Evolutionary conservation across 139 green algal genomes (phyloP), one percentile per base, ranked within the genome.

Genomic region (Raphidocelis subcapitata): DNA sequence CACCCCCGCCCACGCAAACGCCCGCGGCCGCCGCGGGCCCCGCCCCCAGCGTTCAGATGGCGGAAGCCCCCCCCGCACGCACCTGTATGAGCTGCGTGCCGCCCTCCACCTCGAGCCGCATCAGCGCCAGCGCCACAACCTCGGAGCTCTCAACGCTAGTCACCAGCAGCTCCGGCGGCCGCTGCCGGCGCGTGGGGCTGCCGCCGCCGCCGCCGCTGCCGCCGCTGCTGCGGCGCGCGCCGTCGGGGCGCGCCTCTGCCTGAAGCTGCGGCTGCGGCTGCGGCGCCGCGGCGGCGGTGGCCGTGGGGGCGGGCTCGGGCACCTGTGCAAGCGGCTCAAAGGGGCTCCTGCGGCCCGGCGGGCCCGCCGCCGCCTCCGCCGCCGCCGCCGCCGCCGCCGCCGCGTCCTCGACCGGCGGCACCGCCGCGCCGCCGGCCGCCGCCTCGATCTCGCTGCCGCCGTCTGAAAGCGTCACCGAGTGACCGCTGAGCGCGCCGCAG

Each of bases 11-110:
- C n/a, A n/a, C n/a, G n/a, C n/a, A n/a, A n/a, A n/a, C n/a, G n/a
- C n/a, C n/a, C n/a, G n/a, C n/a, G n/a, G n/a, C n/a, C n/a, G n/a
- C n/a, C n/a, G n/a, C n/a, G n/a, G n/a, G n/a, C n/a, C n/a, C n/a
- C n/a, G n/a, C n/a, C n/a, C n/a, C n/a, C n/a, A n/a, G n/a, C n/a
- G n/a, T n/a, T n/a, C n/a, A n/a, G n/a, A n/a, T n/a, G n/a, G n/a
- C n/a, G n/a, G n/a, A n/a, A n/a, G n/a, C n/a, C n/a, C n/a, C n/a
- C n/a, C n/a, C n/a, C n/a, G n/a, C n/a, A n/a, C n/a, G 37, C 32
- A 76, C 69, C 69, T 76, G 55, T 29, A 79, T 67, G 15, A 79
- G 33, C 55, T 67, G 62, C 65, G 73, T 47, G 37, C 73, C 73
- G 16, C 73, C 73, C 37, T 79, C 73, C 35, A 55, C 55, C 31